Evolutionary conservation across 176 grass and related monocot species (phyloP).

Genomic region (Phragmites australis): DNA sequence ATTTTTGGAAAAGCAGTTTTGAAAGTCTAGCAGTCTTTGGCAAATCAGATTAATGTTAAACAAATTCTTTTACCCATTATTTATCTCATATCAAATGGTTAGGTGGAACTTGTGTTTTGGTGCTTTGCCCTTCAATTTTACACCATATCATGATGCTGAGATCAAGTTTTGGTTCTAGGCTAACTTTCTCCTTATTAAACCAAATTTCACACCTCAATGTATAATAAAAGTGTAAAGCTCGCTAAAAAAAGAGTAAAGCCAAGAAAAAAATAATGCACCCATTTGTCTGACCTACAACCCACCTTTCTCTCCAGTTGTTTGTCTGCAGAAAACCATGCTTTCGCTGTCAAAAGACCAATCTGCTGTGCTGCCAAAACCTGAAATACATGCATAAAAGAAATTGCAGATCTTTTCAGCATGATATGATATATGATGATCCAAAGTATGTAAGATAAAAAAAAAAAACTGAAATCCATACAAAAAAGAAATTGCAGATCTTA

Average conservation of each 20-base stretch:
- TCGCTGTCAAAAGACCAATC: constrained; percentile 77
- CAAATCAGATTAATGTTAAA: neutral
- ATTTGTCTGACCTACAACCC: constrained; percentile 11
- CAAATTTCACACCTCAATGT: neutral
- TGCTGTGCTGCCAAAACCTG: constrained; percentile 73
- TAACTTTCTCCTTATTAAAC: neutral
- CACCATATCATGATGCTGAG: neutral
- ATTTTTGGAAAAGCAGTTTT: neutral
- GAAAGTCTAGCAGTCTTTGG: neutral
- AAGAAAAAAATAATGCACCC: neutral
- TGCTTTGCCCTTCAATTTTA: constrained; percentile 10
- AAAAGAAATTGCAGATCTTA: neutral
- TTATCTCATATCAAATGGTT: neutral
- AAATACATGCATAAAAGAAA: constrained; percentile 16
- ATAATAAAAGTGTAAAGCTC: neutral
- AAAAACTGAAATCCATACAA: constrained; percentile 45
- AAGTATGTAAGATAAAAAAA: neutral
- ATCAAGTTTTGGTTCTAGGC: neutral
- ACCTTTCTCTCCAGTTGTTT: constrained; percentile 85
- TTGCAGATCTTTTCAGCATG: constrained; percentile 3
- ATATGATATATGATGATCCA: neutral
- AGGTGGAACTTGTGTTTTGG: neutral
- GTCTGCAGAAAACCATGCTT: constrained; percentile 78
- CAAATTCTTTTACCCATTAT: neutral
- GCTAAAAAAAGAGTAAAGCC: neutral